Base-by-base conservation (phyloP, 2,329 filamentous ascomycete genomes). In the Exserohilum turcica region DNA sequence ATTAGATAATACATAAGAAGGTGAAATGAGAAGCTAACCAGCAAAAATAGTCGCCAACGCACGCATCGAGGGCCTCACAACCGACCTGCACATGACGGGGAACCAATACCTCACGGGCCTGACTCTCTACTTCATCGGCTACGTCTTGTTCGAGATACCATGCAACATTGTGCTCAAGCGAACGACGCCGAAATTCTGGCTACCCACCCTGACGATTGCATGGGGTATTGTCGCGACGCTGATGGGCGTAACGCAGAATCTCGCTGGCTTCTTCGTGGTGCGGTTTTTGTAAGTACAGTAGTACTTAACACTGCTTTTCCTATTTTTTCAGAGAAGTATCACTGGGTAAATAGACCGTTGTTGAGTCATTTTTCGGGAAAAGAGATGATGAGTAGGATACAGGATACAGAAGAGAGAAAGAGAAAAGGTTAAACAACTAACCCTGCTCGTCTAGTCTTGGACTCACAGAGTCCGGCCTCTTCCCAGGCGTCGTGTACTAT, bases 101-200 rank as follows among this genome's bases (percentile, higher is more conserved):
- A 72, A 74, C 50, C 79, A 88, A 60, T 89, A 90, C 52, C 76
- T 89, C 1, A 86, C 83, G 0, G 84, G 85, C 1, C 66, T 89
- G 35, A 89, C 86, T 0, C 68, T 89, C 0, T 90, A 88, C 68
- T 90, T 90, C 64, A 74, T 80, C 50, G 76, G 76, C 4, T 81
- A 81, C 53, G 77, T 79, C 7, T 56, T 78, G 2, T 77, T 81
- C 51, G 79, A 81, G 59, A 78, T 87, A 5, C 84, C 84, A 0
- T 86, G 83, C 63, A 87, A 86, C 59, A 83, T 87, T 56, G 74
- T 86, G 8, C 43, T 63, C 2, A 87, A 87, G 61, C 75, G 80
- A 0, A 86, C 84, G 0, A 85, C 82, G 0, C 84, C 84, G 0
- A 73, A 70, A 44, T 70, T 74, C 35, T 75, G 71, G 72, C 63